Evolutionary conservation across 805 yeast species (phyloP).

Genomic region (Candida lessepsii): DNA sequence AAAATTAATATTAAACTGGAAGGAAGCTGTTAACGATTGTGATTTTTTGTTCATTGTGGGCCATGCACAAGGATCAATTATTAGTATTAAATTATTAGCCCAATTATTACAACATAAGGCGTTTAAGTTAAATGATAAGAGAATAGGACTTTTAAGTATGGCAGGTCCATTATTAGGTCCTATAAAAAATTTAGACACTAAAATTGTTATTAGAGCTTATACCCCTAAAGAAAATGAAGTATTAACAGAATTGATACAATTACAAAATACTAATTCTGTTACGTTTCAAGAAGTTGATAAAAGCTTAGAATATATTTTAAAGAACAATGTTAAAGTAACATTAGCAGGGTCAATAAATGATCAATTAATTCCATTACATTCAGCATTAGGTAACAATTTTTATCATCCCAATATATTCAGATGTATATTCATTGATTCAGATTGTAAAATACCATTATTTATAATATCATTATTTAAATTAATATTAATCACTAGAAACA

Average conservation of each 20-base stretch:
- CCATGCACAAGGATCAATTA: slow-evolving; percentile 35
- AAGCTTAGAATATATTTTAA: slow-evolving; percentile 22
- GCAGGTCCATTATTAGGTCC: slow-evolving; percentile 37
- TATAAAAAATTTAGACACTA: slow-evolving; percentile 28
- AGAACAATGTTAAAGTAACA: slow-evolving; percentile 33
- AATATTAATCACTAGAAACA: slow-evolving; percentile 30
- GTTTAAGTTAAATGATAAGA: slow-evolving; percentile 15
- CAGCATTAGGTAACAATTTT: slow-evolving; percentile 27
- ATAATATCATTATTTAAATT: slow-evolving; percentile 26
- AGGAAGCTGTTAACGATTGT: slow-evolving; percentile 21
- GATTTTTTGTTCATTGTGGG: slow-evolving; percentile 35
- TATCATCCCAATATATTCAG: slow-evolving; percentile 40
- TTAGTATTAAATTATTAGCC: slow-evolving; percentile 29
- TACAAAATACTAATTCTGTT: slow-evolving; percentile 23
- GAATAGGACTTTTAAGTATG: slow-evolving; percentile 36
- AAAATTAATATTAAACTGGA: slow-evolving; percentile 35
- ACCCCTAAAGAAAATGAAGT: slow-evolving; percentile 35
- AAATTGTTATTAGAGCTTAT: slow-evolving; percentile 38
- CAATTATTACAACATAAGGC: slow-evolving; percentile 16
- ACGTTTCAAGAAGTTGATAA: slow-evolving; percentile 19
- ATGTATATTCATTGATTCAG: slow-evolving; percentile 21
- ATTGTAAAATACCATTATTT: slow-evolving; percentile 26
- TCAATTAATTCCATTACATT: slow-evolving; percentile 36
- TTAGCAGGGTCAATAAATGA: slow-evolving; percentile 34
- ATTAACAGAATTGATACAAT: slow-evolving; percentile 35